A percentile compares a stretch with the other conserved stretches of the same genome.
Conservation (phyloP, 208 protist species). For the Entamoeba invadens region DNA sequence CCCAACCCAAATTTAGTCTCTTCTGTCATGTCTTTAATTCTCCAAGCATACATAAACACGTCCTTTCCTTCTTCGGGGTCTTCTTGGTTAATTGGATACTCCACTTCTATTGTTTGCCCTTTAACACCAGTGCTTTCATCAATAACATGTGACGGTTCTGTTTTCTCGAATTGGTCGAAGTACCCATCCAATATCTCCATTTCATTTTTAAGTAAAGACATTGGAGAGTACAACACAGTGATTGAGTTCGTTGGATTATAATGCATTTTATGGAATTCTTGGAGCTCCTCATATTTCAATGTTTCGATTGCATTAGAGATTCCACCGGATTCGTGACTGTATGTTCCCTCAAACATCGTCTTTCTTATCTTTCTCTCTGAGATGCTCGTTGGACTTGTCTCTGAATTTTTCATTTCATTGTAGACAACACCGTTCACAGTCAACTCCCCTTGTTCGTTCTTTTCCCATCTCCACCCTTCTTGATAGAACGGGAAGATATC, state of each 20-base stretch:
- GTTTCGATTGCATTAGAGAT: background rate
- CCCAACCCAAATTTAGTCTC: background rate
- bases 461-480: background rate
- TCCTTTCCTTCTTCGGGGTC: background rate
- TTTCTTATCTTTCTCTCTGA: background rate
- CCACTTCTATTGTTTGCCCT: background rate
- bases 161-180: background rate
- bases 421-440: conserved; percentile 34
- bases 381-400: background rate
- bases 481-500: background rate
- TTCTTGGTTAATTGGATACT: background rate
- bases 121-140: background rate
- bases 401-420: conserved; percentile 37
- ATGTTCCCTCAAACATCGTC: background rate
- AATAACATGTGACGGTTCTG: background rate
- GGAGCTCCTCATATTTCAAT: background rate
- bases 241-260: background rate
- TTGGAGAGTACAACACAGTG: background rate
- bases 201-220: background rate
- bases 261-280: background rate
- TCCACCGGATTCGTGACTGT: background rate
- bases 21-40: background rate
- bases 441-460: background rate
- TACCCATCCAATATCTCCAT: background rate
- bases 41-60: background rate